Evolutionary conservation across 2,329 filamentous ascomycete species (phyloP).

Genomic region (Stagonosporopsis rhizophila): DNA sequence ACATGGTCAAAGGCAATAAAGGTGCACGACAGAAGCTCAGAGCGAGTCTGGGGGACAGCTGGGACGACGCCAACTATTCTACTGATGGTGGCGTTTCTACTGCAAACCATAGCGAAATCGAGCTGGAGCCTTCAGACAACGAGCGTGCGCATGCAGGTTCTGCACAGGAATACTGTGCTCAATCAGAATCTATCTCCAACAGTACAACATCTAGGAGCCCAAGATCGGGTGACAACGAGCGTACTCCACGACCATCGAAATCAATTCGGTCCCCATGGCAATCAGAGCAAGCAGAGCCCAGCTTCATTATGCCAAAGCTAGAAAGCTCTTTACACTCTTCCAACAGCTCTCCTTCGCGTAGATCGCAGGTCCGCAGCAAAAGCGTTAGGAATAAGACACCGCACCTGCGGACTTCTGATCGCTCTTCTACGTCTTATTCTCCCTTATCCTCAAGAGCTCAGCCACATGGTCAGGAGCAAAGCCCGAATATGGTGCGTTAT

Average conservation of each 20-base stretch:
- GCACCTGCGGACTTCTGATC: conserved; percentile 10
- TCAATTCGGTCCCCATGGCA: conserved; percentile 19
- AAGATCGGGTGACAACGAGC: conserved; percentile 8
- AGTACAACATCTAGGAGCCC: conserved; percentile 14
- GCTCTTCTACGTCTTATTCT: conserved; percentile 7
- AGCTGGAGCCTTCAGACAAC: conserved; percentile 31
- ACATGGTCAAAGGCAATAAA: conserved; percentile 13
- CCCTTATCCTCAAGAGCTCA: neutral
- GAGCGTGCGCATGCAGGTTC: conserved; percentile 25
- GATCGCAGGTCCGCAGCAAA: conserved; percentile 30
- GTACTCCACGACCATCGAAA: conserved; percentile 21
- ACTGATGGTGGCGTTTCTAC: conserved; percentile 40
- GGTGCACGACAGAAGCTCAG: conserved; percentile 27
- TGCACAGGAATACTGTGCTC: conserved; percentile 14
- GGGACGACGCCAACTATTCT: conserved; percentile 42
- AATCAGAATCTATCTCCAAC: conserved; percentile 15
- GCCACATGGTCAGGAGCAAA: conserved; percentile 13
- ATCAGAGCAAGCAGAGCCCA: conserved; percentile 43
- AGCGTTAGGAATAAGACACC: conserved; percentile 14
- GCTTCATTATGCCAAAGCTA: conserved; percentile 54
- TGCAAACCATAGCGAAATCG: conserved; percentile 34
- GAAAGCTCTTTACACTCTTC: conserved; percentile 28
- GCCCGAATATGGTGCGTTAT: conserved; percentile 31
- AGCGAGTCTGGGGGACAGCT: conserved; percentile 44
- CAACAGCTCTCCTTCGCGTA: conserved; percentile 32